Evolutionary conservation across 495 filamentous ascomycete genomes (phyloP).

Genomic region (Neurospora sp.): DNA sequence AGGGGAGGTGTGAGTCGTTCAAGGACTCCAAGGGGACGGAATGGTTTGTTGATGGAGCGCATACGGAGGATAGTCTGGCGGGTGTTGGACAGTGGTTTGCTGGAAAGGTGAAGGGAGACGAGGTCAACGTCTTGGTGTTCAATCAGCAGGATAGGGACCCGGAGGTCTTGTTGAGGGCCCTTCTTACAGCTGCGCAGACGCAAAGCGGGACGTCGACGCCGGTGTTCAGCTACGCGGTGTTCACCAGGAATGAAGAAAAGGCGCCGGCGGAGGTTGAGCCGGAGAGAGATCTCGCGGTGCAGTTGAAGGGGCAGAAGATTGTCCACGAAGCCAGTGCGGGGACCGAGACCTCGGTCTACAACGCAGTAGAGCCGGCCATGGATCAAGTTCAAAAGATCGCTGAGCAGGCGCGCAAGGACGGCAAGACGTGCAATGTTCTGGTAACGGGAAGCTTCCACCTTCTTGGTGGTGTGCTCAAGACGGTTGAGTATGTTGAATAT

Average conservation of each 20-base stretch:
- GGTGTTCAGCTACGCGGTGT: conserved; percentile 28
- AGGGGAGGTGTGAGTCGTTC: conserved; percentile 67
- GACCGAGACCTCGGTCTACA: conserved; percentile 12
- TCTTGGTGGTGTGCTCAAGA: conserved; percentile 70
- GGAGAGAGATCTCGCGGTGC: conserved; percentile 24
- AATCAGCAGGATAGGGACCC: conserved; percentile 87
- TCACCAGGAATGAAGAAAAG: conserved; percentile 33
- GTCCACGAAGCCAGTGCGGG: conserved; percentile 9
- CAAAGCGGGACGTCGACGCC: background rate
- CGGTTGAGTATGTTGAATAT: conserved; percentile 46
- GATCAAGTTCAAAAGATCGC: conserved; percentile 12
- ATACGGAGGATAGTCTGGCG: conserved; percentile 73
- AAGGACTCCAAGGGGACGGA: conserved; percentile 39
- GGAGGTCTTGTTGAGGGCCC: conserved; percentile 42
- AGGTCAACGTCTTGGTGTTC: conserved; percentile 59
- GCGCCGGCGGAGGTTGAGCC: conserved; percentile 7
- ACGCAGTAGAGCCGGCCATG: conserved; percentile 23
- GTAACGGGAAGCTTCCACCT: conserved; percentile 86
- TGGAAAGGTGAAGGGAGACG: conserved; percentile 21
- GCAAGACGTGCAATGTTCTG: conserved; percentile 27
- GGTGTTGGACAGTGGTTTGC: conserved; percentile 66
- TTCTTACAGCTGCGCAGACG: conserved; percentile 24
- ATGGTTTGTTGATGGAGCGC: conserved; percentile 88
- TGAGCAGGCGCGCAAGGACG: conserved; percentile 4
- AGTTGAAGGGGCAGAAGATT: conserved; percentile 19